Conservation (phyloP, 768 basidiomycete genomes). For the Coprinellus aureogranulatus region DNA sequence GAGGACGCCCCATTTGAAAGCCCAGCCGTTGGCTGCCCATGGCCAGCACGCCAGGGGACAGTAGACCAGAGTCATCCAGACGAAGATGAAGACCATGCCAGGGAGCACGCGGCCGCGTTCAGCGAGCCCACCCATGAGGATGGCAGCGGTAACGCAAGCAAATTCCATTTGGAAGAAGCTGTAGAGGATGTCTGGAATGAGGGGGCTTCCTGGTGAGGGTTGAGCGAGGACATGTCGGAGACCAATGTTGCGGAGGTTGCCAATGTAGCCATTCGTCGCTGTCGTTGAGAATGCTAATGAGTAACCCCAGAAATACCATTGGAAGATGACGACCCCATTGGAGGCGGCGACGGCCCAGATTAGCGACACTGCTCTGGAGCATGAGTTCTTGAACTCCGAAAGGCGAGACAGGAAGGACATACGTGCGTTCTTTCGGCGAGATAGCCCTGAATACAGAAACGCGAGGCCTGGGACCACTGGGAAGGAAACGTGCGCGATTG, state of each 20-base stretch:
- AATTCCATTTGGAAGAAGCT: constrained; percentile 88
- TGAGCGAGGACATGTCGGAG: constrained; percentile 66
- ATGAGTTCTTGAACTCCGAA: not conserved
- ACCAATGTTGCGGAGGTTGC: constrained; percentile 78
- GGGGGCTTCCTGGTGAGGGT: constrained; percentile 75
- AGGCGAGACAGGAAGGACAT: constrained; percentile 17
- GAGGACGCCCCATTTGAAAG: constrained; percentile 76
- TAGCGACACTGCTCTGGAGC: constrained; percentile 47
- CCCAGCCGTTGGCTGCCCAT: constrained; percentile 84
- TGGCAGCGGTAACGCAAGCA: constrained; percentile 75
- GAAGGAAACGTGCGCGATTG: not conserved
- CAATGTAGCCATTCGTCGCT: constrained; percentile 73
- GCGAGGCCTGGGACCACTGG: constrained; percentile 38
- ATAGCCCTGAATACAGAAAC: constrained; percentile 72
- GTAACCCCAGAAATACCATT: constrained; percentile 75
- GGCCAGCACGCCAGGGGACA: constrained; percentile 86
- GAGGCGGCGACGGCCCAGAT: constrained; percentile 73
- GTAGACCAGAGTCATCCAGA: constrained; percentile 87
- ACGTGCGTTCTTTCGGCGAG: constrained; percentile 65
- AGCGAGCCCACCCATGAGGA: constrained; percentile 76
- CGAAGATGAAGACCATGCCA: constrained; percentile 74
- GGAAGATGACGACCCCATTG: constrained; percentile 74
- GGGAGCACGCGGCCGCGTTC: constrained; percentile 85
- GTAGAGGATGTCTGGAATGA: constrained; percentile 81
- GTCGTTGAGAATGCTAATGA: constrained; percentile 78